These are phyloP conservation scores for Globisporangium takayamanum DNA, from an alignment of 352 stramenopile genomes.

Conservation along the genomic window DNA sequence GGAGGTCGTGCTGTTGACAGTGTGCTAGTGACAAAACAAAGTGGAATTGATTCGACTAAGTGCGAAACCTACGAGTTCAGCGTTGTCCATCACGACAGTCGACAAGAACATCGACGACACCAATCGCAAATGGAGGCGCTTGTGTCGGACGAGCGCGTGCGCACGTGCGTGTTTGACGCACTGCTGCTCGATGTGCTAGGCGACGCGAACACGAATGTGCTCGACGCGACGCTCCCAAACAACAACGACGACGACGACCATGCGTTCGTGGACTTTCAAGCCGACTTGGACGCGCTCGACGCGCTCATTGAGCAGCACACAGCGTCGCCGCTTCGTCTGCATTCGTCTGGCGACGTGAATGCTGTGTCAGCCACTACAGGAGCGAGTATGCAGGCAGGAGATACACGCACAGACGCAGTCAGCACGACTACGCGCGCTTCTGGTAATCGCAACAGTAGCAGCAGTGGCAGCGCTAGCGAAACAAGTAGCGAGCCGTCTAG, in stretches of 20 bases:
- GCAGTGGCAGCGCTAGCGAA: not conserved
- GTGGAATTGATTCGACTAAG: too few species aligned
- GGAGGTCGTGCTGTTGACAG: not conserved
- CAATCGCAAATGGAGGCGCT: not conserved
- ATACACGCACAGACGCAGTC: too few species aligned
- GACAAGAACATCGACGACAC: not conserved
- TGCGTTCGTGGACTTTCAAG: conserved; percentile 4
- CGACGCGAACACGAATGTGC: not conserved
- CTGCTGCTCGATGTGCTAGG: conserved; percentile 5
- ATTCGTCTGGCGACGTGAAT: not conserved
- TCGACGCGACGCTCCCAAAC: not conserved
- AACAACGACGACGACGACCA: not conserved
- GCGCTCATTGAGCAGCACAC: conserved; percentile 1
- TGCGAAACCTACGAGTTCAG: too few species aligned
- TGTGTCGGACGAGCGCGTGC: conserved; percentile 2
- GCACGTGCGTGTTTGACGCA: conserved; percentile 1
- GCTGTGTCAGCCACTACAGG: too few species aligned
- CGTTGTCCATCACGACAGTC: not conserved
- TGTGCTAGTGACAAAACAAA: too few species aligned
- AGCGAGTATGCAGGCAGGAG: too few species aligned
- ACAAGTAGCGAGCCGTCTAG: not conserved
- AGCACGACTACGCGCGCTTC: too few species aligned
- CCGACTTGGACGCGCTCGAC: conserved; percentile 6
- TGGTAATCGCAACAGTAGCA: not conserved
- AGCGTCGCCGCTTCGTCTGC: not conserved